phyloP scores from a whole-genome alignment of 2,329 filamentous ascomycete genomes.

The Nakataea oryzae region DNA sequence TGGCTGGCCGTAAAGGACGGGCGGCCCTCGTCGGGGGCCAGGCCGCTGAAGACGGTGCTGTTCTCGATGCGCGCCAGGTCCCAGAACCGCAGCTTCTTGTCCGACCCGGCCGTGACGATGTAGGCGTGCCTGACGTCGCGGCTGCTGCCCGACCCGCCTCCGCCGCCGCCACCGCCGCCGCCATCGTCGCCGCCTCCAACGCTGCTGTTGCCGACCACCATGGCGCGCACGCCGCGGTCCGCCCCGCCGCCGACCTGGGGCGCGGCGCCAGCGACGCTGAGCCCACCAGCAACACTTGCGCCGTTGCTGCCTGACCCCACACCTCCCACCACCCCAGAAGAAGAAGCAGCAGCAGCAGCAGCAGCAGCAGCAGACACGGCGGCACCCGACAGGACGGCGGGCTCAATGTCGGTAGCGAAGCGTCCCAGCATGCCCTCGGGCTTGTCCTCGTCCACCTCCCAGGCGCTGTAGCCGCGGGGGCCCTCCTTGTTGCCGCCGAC shows the following conservation, averaged over 20 bases:
- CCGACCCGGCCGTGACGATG: constrained; percentile 77
- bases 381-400: constrained; percentile 23
- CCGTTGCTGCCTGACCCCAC: constrained; percentile 45
- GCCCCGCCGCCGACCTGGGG: constrained; percentile 24
- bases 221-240: constrained; percentile 63
- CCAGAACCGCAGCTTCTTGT: constrained; percentile 91
- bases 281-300: neutral
- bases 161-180: constrained; percentile 4
- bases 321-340: no score
- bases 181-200: constrained; percentile 30
- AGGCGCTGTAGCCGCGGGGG: constrained; percentile 64
- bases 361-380: neutral
- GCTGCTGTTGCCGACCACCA: constrained; percentile 47
- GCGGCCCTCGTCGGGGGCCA: constrained; percentile 57
- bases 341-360: constrained; percentile 20
- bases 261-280: neutral
- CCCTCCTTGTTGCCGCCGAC: constrained; percentile 50
- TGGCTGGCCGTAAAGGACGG: constrained; percentile 62
- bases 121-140: constrained; percentile 70
- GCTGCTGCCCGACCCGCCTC: constrained; percentile 31
- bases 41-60: constrained; percentile 71
- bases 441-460: constrained; percentile 83
- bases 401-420: constrained; percentile 67
- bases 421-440: constrained; percentile 78
- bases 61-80: constrained; percentile 70